Evolutionary conservation across 2,329 filamentous ascomycete species (phyloP), one percentile per base, ranked within the genome.

Genomic region (Biscogniauxia mediterranea): DNA sequence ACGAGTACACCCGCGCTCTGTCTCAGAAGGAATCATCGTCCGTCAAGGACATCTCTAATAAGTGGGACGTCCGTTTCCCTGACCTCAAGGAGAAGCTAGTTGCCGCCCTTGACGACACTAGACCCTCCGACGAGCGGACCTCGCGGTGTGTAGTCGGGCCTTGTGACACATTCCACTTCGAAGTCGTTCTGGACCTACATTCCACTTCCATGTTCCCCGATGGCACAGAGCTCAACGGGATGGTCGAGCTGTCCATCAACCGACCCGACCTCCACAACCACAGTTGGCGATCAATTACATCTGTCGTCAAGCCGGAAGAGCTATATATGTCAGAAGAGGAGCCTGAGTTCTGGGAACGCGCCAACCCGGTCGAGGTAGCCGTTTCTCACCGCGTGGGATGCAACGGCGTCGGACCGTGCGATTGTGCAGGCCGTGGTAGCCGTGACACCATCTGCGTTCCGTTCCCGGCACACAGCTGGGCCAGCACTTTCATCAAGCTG

Each of bases 131-230:
- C 23, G 72, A 74, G 62, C 66, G 64, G n/a, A 71, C 69, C 25
- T 74, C 73, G 3, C 70, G 73, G 4, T 75, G 72, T 51, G 73
- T 75, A 7, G 67, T 74, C 25, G 73, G 73, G 3, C 81, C 81
- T 46, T 84, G 85, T 61, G 81, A 84, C 64, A 81, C 88, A 42
- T 76, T 89, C 63, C 85, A 89, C 74, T 85, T 88, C 77, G 85
- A 87, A 63, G 80, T 84, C 4, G 84, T 84, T 0, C 78, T 89
- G 6, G 82, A 87, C 63, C 73, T 88, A 1, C 83, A 86, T 69
- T 79, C 85, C 64, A 81, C 81, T 53, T 80, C 80, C 66, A 80
- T 81, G 60, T 86, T 87, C 67, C 85, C 85, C 3, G 75, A 79
- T 11, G 82, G 84, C n/a, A 85, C 85, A 4, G 83, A 86, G 69